Conservation (phyloP, 176 grass and related monocot genomes). For the Pontederia crassipes region DNA sequence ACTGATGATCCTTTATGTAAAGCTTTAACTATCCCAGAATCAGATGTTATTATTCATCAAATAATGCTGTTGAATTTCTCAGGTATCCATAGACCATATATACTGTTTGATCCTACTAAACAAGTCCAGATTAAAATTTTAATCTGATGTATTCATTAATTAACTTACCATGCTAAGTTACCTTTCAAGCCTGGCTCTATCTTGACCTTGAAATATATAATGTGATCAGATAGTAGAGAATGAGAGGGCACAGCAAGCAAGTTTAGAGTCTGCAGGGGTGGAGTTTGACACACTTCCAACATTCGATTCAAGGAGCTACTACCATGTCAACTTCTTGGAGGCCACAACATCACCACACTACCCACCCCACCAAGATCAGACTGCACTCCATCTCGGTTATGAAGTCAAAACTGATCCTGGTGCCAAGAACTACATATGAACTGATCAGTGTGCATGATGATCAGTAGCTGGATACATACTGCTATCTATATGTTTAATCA, state of each 20-base stretch:
- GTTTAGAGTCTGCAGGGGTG: constrained; percentile 11
- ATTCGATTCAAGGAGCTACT: constrained; percentile 53
- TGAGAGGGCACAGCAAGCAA: constrained; percentile 35
- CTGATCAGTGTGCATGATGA: too few relatives aligned
- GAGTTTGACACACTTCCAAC: constrained; percentile 55
- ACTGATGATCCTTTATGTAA: background rate
- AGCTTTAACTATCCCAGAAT: background rate
- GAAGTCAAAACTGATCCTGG: constrained; percentile 40
- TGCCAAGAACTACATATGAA: constrained; percentile 49
- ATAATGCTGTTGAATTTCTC: background rate
- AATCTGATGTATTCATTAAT: too few relatives aligned
- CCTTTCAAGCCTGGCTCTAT: background rate
- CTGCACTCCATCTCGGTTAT: constrained; percentile 76
- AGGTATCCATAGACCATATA: background rate
- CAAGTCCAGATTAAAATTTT: too few relatives aligned
- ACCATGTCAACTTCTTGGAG: constrained; percentile 47
- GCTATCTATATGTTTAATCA: too few relatives aligned
- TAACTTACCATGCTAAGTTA: too few relatives aligned
- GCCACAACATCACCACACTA: constrained; percentile 26
- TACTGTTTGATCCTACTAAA: too few relatives aligned
- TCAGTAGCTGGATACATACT: too few relatives aligned
- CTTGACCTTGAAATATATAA: background rate
- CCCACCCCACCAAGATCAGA: constrained; percentile 41
- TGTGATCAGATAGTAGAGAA: constrained; percentile 36
- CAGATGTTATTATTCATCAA: background rate